phyloP scores from a whole-genome alignment of 495 filamentous ascomycete species.

The Trichoderma virens region DNA sequence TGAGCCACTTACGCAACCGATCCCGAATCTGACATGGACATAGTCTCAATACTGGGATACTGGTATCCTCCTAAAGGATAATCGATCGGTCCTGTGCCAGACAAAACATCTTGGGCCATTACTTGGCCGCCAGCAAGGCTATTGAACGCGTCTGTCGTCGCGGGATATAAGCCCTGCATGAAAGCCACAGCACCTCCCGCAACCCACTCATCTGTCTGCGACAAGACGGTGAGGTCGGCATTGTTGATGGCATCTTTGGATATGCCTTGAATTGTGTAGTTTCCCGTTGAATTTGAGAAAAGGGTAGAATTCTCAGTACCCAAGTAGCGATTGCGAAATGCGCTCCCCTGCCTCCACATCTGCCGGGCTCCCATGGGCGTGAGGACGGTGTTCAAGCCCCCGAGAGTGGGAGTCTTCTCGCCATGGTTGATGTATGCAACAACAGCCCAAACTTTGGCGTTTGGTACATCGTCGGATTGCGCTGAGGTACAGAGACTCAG shows the following conservation, averaged over 20 bases:
- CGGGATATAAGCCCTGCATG: slow-evolving; percentile 38
- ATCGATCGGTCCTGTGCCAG: slow-evolving; percentile 23
- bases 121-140: slow-evolving; percentile 23
- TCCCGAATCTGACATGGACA: slow-evolving; percentile 23
- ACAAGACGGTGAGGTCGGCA: slow-evolving; percentile 26
- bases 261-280: slow-evolving; percentile 28
- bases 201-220: slow-evolving; percentile 26
- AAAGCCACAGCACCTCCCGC: slow-evolving; percentile 30
- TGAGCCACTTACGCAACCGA: slow-evolving; percentile 27
- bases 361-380: slow-evolving; percentile 37
- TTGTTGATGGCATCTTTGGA: slow-evolving; percentile 29
- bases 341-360: slow-evolving; percentile 27
- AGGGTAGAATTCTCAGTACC: slow-evolving; percentile 15
- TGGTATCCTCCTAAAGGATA: slow-evolving; percentile 35
- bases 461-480: slow-evolving; percentile 15
- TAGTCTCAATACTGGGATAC: slow-evolving; percentile 30
- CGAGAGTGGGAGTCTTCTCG: slow-evolving; percentile 30
- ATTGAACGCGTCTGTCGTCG: slow-evolving; percentile 20
- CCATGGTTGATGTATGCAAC: slow-evolving; percentile 33
- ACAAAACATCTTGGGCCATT: slow-evolving; percentile 19
- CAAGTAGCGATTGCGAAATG: slow-evolving; percentile 32
- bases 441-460: slow-evolving; percentile 37
- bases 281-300: slow-evolving; percentile 13
- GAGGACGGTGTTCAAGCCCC: slow-evolving; percentile 16
- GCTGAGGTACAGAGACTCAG: slow-evolving; percentile 14